Conservation (phyloP, 805 yeast species). For the Clavispora asparagi region DNA sequence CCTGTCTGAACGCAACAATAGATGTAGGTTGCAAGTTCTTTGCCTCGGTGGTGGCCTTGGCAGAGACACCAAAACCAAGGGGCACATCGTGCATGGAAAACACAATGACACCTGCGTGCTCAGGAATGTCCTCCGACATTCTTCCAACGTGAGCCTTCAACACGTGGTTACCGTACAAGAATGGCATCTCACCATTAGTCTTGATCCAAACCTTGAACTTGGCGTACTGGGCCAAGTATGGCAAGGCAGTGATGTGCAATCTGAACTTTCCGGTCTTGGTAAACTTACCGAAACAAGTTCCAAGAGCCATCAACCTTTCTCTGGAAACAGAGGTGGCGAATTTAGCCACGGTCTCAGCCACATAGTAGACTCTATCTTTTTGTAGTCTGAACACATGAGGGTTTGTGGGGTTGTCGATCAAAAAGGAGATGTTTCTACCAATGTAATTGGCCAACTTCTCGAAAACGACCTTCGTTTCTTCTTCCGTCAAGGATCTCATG, state of each 20-base stretch:
- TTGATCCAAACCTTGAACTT: slow-evolving; percentile 95
- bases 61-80: slow-evolving; percentile 91
- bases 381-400: slow-evolving; percentile 95
- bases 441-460: slow-evolving; percentile 94
- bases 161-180: slow-evolving; percentile 91
- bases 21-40: slow-evolving; percentile 88
- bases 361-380: slow-evolving; percentile 94
- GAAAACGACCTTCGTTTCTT: slow-evolving; percentile 92
- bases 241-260: slow-evolving; percentile 87
- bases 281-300: slow-evolving; percentile 92
- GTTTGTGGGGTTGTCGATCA: slow-evolving; percentile 79
- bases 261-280: slow-evolving; percentile 97
- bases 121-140: slow-evolving; percentile 96
- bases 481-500: slow-evolving; percentile 96
- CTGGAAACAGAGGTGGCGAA: slow-evolving; percentile 89
- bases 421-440: slow-evolving; percentile 87
- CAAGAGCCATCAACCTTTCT: slow-evolving; percentile 85
- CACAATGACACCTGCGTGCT: slow-evolving; percentile 92
- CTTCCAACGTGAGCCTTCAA: slow-evolving; percentile 95
- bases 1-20: slow-evolving; percentile 93
- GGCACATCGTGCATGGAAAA: slow-evolving; percentile 91
- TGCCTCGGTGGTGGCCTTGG: slow-evolving; percentile 85
- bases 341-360: slow-evolving; percentile 73
- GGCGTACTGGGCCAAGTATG: slow-evolving; percentile 79
- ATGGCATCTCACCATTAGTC: slow-evolving; percentile 98